Evolutionary conservation across 169 alveolate species (phyloP).

Genomic region (Sarcocystis neurona): DNA sequence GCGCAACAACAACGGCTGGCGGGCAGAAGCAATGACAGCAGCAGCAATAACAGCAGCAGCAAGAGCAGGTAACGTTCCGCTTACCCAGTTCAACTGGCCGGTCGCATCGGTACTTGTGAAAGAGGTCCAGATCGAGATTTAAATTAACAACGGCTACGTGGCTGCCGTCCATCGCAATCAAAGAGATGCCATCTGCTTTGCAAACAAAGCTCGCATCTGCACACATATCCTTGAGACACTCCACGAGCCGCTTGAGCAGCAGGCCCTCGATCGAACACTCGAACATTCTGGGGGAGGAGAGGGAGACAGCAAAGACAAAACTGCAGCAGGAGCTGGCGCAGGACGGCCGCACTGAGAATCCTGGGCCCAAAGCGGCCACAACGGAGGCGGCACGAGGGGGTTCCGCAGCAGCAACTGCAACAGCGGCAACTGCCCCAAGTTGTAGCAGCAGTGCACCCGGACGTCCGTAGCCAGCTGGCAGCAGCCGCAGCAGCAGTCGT

Average conservation of each 20-base stretch:
- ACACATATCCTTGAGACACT: slow-evolving; percentile 93
- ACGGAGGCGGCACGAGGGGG: too few species aligned
- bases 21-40: too few species aligned
- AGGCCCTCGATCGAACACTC: slow-evolving; percentile 62
- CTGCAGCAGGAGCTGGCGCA: background rate
- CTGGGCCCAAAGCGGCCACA: too few species aligned
- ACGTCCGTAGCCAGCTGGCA: too few species aligned
- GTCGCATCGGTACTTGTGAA: slow-evolving; percentile 96
- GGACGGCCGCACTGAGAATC: too few species aligned
- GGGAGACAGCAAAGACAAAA: background rate
- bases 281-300: slow-evolving; percentile 45
- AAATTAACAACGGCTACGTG: slow-evolving; percentile 97
- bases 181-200: slow-evolving; percentile 92
- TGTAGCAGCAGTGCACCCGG: too few species aligned
- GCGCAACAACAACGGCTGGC: too few species aligned
- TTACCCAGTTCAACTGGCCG: slow-evolving; percentile 88
- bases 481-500: too few species aligned
- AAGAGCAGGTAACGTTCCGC: too few species aligned
- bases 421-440: too few species aligned
- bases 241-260: slow-evolving; percentile 60
- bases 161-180: slow-evolving; percentile 98
- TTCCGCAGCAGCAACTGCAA: too few species aligned
- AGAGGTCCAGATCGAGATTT: slow-evolving; percentile 91
- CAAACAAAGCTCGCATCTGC: slow-evolving; percentile 96
- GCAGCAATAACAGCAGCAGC: too few species aligned